Evolutionary conservation across 2,329 filamentous ascomycete species (phyloP).

Genomic region (Cercospora brassicicola): DNA sequence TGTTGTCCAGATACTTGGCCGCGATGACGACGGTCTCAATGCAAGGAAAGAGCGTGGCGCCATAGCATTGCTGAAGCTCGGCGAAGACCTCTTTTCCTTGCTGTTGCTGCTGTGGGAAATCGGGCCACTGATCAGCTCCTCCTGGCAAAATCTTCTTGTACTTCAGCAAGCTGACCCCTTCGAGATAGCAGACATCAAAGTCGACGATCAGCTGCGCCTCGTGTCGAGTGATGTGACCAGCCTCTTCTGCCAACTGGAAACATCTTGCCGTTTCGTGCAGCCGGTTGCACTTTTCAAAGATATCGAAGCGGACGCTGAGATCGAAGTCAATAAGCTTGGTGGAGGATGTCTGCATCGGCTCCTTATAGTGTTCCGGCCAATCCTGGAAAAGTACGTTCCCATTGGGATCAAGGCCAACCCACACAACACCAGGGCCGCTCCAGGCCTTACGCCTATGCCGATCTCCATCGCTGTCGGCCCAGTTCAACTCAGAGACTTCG

Average conservation of each 20-base stretch:
- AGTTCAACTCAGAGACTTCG: neutral
- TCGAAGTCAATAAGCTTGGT: neutral
- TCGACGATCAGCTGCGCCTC: neutral
- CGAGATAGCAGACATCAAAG: neutral
- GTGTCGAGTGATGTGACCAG: neutral
- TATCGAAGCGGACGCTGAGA: neutral
- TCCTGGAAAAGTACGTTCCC: neutral
- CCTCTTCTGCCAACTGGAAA: neutral
- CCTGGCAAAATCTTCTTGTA: neutral
- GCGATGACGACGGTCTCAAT: neutral
- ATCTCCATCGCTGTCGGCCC: too few relatives aligned
- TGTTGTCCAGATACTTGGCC: neutral
- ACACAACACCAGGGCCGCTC: neutral
- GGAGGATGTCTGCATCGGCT: neutral
- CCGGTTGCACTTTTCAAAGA: neutral
- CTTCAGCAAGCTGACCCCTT: neutral
- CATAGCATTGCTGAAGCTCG: neutral
- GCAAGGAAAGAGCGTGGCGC: neutral
- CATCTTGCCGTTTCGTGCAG: neutral
- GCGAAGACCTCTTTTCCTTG: neutral
- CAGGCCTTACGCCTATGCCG: neutral
- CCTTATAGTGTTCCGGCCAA: neutral
- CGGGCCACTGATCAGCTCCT: neutral
- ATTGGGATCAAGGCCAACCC: neutral
- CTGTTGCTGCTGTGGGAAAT: neutral